Base-by-base conservation (phyloP, 2,329 filamentous ascomycete species). In the Leptographium flavum region DNA sequence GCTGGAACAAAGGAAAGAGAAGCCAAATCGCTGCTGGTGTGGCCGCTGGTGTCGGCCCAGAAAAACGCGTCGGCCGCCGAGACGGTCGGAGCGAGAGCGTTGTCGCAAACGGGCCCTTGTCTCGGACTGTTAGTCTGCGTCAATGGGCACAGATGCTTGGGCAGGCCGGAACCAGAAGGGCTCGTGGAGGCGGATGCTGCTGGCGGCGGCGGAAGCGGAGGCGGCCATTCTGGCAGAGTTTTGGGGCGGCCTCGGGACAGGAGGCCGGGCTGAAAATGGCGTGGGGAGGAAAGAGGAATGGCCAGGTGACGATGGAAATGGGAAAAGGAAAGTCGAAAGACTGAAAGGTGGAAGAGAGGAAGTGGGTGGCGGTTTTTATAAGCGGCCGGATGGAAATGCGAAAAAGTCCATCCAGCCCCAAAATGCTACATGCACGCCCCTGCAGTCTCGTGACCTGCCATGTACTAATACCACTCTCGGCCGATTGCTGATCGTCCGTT, bases 221-320 rank as follows among this genome's bases (percentile, higher is more conserved):
- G 45, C 30, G n/a, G n/a, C 52, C 52, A 53, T 53, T 47, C 46
- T 52, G 50, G 50, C 52, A 53, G 52, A 44, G 41, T 52, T 28
- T 30, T 17, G 25, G 17, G 41, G 21, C 42, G 52, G 46, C 52
- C 50, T 49, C 50, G 32, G 23, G 15, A 28, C n/a, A 17, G 11
- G 45, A 46, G 45, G 39, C 45, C 45, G 44, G 39, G 32, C 31
- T 31, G 36, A 10, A 22, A 10, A 30, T 27, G 28, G 11, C 21
- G 40, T 27, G n/a, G 9, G 14, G 28, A 17, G 17, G 21, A 14
- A n/a, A 22, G 30, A 10, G 1, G 21, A n/a, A 13, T 21, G 14
- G 15, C 3, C 37, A 9, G 15, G 28, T 22, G 14, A 28, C 6
- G n/a, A n/a, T n/a, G n/a, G n/a, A 14, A 14, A 15, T 33, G 31